Evolutionary conservation across 305 asterid genomes (phyloP), one percentile per base, ranked within the genome.

Genomic region (Fraxinus dipetala): DNA sequence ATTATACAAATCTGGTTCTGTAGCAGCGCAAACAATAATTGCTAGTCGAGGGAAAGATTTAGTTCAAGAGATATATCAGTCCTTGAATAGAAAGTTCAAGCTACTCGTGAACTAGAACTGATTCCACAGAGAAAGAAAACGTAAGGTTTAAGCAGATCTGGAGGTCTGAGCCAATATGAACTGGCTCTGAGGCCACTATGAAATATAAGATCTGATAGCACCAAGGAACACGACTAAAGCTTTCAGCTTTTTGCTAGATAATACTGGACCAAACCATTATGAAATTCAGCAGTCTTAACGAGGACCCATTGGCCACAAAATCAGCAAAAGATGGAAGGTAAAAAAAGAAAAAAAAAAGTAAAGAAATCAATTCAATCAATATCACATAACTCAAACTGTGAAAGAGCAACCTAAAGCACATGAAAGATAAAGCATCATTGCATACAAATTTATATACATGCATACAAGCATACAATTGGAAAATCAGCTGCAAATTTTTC

Each of bases 301-400:
- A 84, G 97, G 95, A 85, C 84, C 97, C 93, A 76, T 80, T 79
- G 83, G 78, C 88, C 91, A 87, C 87, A 80, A 85, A 86, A 83
- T 86, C 88, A 83, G 80, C 35, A 85, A 87, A 88, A 80, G 78
- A 84, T 63, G 82, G 36, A 8, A 32, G 82, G 56, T 18, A 5
- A 20, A 59, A 4, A 51, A 51, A 16, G 35, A 3, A 3, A 32
- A 14, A n/a, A 51, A 0, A 75, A 82, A n/a, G n/a, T n/a, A 80
- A 81, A 51, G 81, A 78, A 81, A 78, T 75, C 76, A 69, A 82
- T 78, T 77, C 86, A 87, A 85, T 87, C 88, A 86, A 85, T 86
- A 86, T 65, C 34, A 31, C 34, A 3, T 31, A 31, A 31, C 34
- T 31, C 34, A 31, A 31, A 36, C 9, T 36, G 43, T 6, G 11